Conservation (phyloP, 345 rosid genomes). For the Salix exigua region DNA sequence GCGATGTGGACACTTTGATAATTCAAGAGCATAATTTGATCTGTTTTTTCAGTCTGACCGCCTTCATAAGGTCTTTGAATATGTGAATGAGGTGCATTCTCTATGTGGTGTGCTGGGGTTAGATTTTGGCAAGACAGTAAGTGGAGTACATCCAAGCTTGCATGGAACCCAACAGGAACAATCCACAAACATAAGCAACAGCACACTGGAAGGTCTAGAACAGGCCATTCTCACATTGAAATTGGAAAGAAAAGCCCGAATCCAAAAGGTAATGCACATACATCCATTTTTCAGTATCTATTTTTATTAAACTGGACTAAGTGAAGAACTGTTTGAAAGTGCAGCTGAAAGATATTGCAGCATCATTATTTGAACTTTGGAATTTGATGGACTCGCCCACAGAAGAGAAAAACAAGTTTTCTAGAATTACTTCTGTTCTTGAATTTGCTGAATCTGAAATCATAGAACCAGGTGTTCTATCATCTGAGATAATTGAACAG, state of each 20-base stretch:
- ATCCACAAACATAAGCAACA: constrained; percentile 75
- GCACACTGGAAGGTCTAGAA: constrained; percentile 76
- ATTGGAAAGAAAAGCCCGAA: constrained; percentile 61
- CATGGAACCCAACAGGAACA: constrained; percentile 60
- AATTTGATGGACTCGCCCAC: constrained; percentile 85
- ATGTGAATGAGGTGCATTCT: constrained; percentile 76
- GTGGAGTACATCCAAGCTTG: constrained; percentile 91
- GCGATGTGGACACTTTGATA: not conserved
- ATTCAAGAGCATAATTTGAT: not conserved
- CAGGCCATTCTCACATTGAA: constrained; percentile 61
- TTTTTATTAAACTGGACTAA: constrained; percentile 8
- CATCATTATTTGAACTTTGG: constrained; percentile 71
- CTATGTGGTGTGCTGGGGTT: constrained; percentile 81
- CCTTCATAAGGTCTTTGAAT: constrained; percentile 67
- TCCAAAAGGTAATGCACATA: constrained; percentile 55
- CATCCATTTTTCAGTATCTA: not conserved
- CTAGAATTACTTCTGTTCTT: constrained; percentile 49
- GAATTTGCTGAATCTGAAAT: constrained; percentile 61
- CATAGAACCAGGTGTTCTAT: constrained; percentile 61
- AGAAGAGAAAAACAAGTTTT: constrained; percentile 54
- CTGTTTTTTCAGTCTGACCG: constrained; percentile 77
- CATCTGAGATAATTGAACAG: constrained; percentile 70
- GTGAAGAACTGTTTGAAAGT: constrained; percentile 14
- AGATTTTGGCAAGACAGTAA: constrained; percentile 75
- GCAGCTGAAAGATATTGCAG: constrained; percentile 71